These are phyloP conservation scores for Jaltomata sinuosa DNA, from an alignment of 257 asterid genomes.

Conservation along the genomic window DNA sequence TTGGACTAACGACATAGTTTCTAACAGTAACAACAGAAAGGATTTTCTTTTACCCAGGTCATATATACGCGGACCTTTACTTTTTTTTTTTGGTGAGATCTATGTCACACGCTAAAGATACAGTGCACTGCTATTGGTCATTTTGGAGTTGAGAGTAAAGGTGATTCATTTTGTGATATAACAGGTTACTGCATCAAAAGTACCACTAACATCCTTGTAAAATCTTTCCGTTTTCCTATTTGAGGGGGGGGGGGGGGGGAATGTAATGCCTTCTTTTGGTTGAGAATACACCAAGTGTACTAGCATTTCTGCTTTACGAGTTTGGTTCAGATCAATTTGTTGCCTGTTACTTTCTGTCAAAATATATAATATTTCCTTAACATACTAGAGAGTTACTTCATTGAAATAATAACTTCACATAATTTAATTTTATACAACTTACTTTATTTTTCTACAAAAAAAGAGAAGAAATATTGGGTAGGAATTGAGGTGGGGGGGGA, in stretches of 20 bases:
- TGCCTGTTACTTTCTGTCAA: neutral
- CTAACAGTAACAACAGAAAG: conserved; percentile 21
- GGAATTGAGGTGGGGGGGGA: neutral
- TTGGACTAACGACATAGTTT: conserved; percentile 7
- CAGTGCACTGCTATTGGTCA: neutral
- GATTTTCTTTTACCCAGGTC: neutral
- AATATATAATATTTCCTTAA: neutral
- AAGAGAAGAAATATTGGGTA: too few relatives aligned
- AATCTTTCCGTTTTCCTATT: neutral
- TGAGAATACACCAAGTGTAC: neutral
- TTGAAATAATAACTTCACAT: neutral
- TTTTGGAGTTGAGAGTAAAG: neutral
- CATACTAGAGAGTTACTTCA: neutral
- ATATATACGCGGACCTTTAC: neutral
- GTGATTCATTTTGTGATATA: neutral
- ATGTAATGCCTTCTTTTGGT: neutral
- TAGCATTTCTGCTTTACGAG: neutral
- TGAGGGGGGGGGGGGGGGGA: too few relatives aligned
- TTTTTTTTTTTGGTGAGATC: neutral
- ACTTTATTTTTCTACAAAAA: neutral
- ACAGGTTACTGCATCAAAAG: neutral
- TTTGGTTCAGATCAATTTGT: neutral
- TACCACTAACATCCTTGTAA: neutral
- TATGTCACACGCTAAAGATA: neutral
- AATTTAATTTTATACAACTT: neutral